Evolutionary conservation across 2,329 filamentous ascomycete genomes (phyloP).

Genomic region (Neofusicoccum umdonicola): DNA sequence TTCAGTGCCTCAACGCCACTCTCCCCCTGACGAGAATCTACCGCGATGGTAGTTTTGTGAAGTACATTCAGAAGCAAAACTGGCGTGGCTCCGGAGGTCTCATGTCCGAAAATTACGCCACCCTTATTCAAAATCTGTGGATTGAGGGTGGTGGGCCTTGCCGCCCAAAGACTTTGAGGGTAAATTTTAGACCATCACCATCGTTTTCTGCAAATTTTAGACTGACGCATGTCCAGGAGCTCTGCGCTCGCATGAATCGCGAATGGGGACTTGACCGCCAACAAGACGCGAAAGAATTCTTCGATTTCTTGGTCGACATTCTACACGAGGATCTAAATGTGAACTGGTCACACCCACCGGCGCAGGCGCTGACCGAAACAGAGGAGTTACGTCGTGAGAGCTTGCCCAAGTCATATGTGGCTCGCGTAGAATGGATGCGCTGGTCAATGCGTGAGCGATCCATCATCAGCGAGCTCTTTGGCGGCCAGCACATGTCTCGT

Average conservation of each 20-base stretch:
- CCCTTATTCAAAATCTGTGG: constrained; percentile 60
- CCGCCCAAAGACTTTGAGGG: constrained; percentile 48
- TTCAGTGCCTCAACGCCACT: constrained; percentile 80
- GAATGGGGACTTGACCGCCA: constrained; percentile 73
- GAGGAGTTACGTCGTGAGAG: constrained; percentile 62
- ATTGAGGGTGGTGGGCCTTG: constrained; percentile 55
- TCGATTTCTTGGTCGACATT: constrained; percentile 76
- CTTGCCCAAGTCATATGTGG: constrained; percentile 62
- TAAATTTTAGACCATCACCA: constrained; percentile 20
- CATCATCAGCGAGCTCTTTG: constrained; percentile 78
- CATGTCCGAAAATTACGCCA: constrained; percentile 61
- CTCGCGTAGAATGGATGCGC: constrained; percentile 70
- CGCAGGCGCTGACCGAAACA: constrained; percentile 57
- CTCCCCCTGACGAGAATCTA: constrained; percentile 61
- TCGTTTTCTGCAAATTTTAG: background rate
- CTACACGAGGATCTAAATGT: constrained; percentile 84
- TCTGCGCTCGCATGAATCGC: constrained; percentile 62
- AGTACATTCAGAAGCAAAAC: constrained; percentile 57
- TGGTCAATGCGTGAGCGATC: constrained; percentile 69
- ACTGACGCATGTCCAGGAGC: constrained; percentile 41
- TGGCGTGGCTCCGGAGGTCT: constrained; percentile 66
- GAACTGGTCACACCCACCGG: constrained; percentile 58
- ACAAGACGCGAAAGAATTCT: constrained; percentile 90
- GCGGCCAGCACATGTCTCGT: constrained; percentile 64
- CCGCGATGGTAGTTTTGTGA: constrained; percentile 60